Base-by-base conservation (phyloP, 257 asterid genomes). In the Nicotiana undulata region DNA sequence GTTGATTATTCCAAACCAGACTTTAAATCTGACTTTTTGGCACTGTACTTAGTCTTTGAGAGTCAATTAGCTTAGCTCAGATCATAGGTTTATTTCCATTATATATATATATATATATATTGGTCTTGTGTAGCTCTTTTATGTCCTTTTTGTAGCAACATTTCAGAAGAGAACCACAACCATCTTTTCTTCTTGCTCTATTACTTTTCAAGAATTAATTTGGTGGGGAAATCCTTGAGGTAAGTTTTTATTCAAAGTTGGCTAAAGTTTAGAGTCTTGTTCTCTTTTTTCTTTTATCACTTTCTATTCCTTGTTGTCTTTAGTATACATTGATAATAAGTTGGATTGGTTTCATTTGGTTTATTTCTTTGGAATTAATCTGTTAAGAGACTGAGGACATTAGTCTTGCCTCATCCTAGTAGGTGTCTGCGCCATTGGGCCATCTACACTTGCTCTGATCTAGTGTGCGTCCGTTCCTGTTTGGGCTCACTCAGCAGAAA, bases 11-110 rank as follows among this genome's bases (percentile, higher is more conserved):
- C 75, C 75, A 83, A 63, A 52, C 59, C 74, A 40, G 85, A 85
- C 40, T 85, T 77, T 67, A 81, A 81, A 79, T 83, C 84, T 80
- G 74, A 81, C 78, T 49, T 80, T 52, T 82, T 79, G 74, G n/a
- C 84, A 82, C 89, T 87, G 87, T 80, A 86, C 88, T 86, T 88
- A 53, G 55, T 83, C 77, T 86, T 75, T 76, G 77, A 81, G 81
- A 82, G 68, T 29, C 76, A 79, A 11, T 55, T 74, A 51, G 31
- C 65, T 80, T 77, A 81, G 86, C 60, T 72, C 7, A 46, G 59
- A 84, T 81, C 88, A 75, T 40, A 59, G 82, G 31, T 70, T 44
- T 28, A 65, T 63, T 65, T 56, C 64, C 63, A 12, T 67, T 40
- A 31, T 74, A 34, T 88, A 85, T 88, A 82, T 85, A 82, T 85